Evolutionary conservation across 495 filamentous ascomycete species (phyloP).

Genomic region (Antarctomyces pellizariae): DNA sequence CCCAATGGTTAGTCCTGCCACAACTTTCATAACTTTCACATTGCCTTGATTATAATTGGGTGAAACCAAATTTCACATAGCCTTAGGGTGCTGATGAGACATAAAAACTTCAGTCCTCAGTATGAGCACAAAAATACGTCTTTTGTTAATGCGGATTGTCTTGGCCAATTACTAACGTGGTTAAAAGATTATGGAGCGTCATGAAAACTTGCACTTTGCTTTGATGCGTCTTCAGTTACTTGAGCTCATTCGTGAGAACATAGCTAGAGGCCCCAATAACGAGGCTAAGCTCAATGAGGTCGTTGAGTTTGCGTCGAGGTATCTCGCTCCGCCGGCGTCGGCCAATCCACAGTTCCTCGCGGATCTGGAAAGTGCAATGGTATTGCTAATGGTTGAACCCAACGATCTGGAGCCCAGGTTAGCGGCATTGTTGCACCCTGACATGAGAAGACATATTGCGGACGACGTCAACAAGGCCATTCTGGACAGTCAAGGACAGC

Average conservation of each 20-base stretch:
- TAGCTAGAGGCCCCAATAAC: slow-evolving; percentile 44
- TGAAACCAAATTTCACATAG: slow-evolving; percentile 99
- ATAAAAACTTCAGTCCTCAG: slow-evolving; percentile 80
- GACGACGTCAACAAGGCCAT: slow-evolving; percentile 73
- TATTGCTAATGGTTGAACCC: slow-evolving; percentile 65
- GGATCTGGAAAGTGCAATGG: slow-evolving; percentile 82
- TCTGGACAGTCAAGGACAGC: slow-evolving; percentile 39
- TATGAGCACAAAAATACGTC: slow-evolving; percentile 42
- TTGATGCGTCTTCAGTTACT: slow-evolving; percentile 80
- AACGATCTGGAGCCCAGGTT: slow-evolving; percentile 56
- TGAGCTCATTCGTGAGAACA: slow-evolving; percentile 61
- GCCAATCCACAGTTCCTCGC: slow-evolving; percentile 60
- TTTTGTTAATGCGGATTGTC: slow-evolving; percentile 1
- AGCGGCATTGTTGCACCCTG: slow-evolving; percentile 50
- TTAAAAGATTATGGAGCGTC: slow-evolving; percentile 59
- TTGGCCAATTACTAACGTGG: slow-evolving; percentile 10
- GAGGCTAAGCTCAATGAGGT: slow-evolving; percentile 51
- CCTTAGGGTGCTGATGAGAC: slow-evolving; percentile 76
- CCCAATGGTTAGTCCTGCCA: slow-evolving; percentile 46
- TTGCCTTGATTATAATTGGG: slow-evolving; percentile 56
- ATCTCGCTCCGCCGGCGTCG: slow-evolving; percentile 70
- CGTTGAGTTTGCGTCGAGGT: slow-evolving; percentile 75
- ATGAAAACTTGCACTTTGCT: slow-evolving; percentile 71
- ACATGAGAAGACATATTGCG: slow-evolving; percentile 61
- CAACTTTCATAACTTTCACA: slow-evolving; percentile 3